A percentile compares a stretch with the other conserved stretches of the same genome.
Evolutionary conservation across 768 basidiomycete species (phyloP).

Genomic region (Boletus sp.): DNA sequence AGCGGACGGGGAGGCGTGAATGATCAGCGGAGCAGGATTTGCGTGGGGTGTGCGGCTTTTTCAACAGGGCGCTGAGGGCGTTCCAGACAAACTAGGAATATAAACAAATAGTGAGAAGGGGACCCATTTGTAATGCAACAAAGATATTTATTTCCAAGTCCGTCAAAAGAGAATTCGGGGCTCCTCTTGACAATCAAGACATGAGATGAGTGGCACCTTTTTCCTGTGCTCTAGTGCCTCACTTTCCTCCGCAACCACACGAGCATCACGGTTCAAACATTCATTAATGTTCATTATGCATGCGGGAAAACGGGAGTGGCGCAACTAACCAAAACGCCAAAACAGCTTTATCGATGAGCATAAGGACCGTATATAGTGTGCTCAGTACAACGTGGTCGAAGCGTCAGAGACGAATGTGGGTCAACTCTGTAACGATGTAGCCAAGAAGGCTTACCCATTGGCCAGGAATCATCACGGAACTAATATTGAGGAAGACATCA

Average conservation of each 20-base stretch:
- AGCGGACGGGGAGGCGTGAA: conserved; percentile 5
- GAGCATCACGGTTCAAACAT: neutral
- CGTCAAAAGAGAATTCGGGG: neutral
- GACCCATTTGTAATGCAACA: conserved; percentile 14
- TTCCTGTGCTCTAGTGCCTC: neutral
- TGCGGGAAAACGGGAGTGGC: conserved; percentile 1
- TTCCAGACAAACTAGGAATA: neutral
- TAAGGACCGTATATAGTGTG: conserved; percentile 1
- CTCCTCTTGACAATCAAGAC: conserved; percentile 3
- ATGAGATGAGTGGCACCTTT: conserved; percentile 9
- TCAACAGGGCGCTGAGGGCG: neutral
- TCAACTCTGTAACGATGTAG: neutral
- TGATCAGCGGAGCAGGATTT: conserved; percentile 14
- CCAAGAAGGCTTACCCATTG: conserved; percentile 13
- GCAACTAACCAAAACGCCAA: conserved; percentile 10
- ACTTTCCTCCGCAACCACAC: neutral
- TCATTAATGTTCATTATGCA: neutral
- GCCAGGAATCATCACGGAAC: conserved; percentile 6
- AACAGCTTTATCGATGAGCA: conserved; percentile 21
- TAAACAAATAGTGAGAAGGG: neutral
- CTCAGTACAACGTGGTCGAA: conserved; percentile 9
- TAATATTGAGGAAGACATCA: neutral
- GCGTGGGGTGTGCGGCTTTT: neutral
- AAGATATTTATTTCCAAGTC: conserved; percentile 3
- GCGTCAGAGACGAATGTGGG: conserved; percentile 2